Percentiles rank a stretch among this genome's conserved stretches.
These are phyloP conservation scores for Wickerhamomyces sp. DNA, from an alignment of 1,139 yeast species.

Conservation along the genomic window DNA sequence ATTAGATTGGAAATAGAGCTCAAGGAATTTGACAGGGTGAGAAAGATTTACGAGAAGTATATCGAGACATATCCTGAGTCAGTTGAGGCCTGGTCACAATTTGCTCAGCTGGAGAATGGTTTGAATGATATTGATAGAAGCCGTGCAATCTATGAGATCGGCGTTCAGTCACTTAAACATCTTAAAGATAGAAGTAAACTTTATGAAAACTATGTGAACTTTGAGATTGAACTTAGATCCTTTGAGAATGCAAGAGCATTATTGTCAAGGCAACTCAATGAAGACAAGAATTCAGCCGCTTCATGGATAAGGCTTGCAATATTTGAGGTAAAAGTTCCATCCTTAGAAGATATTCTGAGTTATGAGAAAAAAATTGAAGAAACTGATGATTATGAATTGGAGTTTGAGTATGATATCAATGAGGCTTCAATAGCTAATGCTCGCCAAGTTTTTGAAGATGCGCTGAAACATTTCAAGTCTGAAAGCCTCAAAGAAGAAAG, in stretches of 20 bases:
- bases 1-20: conserved; percentile 45
- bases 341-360: conserved; percentile 41
- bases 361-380: conserved; percentile 29
- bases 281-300: conserved; percentile 21
- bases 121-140: conserved; percentile 71
- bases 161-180: conserved; percentile 29
- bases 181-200: conserved; percentile 25
- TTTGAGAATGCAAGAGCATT: conserved; percentile 53
- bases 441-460: conserved; percentile 53
- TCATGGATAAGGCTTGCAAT: conserved; percentile 65
- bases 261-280: conserved; percentile 33
- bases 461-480: conserved; percentile 41
- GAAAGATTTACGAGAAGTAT: conserved; percentile 66
- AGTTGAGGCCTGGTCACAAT: conserved; percentile 47
- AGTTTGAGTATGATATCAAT: conserved; percentile 43
- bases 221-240: conserved; percentile 53
- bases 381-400: conserved; percentile 43
- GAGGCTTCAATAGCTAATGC: conserved; percentile 49
- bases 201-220: conserved; percentile 51
- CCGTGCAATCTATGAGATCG: conserved; percentile 55
- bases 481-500: conserved; percentile 40
- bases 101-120: conserved; percentile 62
- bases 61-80: conserved; percentile 48
- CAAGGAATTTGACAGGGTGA: conserved; percentile 74
- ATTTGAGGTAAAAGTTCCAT: conserved; percentile 67